Percentiles rank a stretch among this genome's conserved stretches.
phyloP scores from a whole-genome alignment of 108 stramenopile species.

The Fistulifera solaris region DNA sequence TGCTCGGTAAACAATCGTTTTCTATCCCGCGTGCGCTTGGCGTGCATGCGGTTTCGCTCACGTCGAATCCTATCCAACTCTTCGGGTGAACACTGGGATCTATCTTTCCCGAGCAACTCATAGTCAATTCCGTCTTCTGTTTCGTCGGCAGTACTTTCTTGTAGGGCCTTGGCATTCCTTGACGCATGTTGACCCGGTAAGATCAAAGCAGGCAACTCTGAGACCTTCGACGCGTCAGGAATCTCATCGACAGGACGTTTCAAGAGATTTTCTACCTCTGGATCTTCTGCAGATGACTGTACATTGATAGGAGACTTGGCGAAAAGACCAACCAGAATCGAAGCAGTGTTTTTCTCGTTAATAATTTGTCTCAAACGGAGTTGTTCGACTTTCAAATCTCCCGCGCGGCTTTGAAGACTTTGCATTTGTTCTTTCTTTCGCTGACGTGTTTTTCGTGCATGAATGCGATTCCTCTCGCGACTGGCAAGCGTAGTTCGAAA shows the following conservation, averaged over 20 bases:
- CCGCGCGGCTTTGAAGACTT: slow-evolving; percentile 22
- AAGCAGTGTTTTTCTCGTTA: slow-evolving; percentile 85
- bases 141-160: slow-evolving; percentile 1
- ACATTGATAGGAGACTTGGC: slow-evolving; percentile 18
- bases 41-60: slow-evolving; percentile 89
- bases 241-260: slow-evolving; percentile 53
- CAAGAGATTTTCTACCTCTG: slow-evolving; percentile 49
- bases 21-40: slow-evolving; percentile 77
- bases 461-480: slow-evolving; percentile 68
- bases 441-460: slow-evolving; percentile 65
- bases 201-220: slow-evolving; percentile 61
- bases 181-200: slow-evolving; percentile 62
- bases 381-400: slow-evolving; percentile 58
- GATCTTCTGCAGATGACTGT: slow-evolving; percentile 28
- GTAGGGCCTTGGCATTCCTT: slow-evolving; percentile 33
- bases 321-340: slow-evolving; percentile 65
- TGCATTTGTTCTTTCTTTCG: slow-evolving; percentile 71
- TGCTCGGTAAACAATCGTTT: slow-evolving; percentile 80
- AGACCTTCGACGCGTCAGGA: slow-evolving; percentile 64
- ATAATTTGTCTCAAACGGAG: slow-evolving; percentile 70
- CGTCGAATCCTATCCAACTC: slow-evolving; percentile 80
- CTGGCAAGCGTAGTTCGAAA: slow-evolving; percentile 20
- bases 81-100: slow-evolving; percentile 63
- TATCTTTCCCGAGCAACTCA: slow-evolving; percentile 66
- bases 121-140: slow-evolving; percentile 78